Evolutionary conservation across 495 filamentous ascomycete genomes (phyloP).

Genomic region (Venustampulla echinocandica): DNA sequence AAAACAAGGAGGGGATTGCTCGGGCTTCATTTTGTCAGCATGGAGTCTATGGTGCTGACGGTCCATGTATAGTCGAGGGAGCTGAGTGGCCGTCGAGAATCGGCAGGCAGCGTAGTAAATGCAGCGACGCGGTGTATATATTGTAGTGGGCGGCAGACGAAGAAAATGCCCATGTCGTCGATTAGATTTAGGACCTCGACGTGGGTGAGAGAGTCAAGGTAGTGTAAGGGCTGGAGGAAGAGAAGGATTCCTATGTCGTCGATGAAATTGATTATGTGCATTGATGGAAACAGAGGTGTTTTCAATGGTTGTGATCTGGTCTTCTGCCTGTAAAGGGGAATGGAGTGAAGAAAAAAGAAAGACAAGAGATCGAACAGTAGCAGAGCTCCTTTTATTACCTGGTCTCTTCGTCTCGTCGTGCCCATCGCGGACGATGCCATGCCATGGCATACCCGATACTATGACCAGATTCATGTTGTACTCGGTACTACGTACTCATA

Average conservation of each 20-base stretch:
- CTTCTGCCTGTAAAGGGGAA: no score
- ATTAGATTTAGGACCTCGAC: background rate
- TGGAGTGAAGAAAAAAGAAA: background rate
- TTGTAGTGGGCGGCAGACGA: slow-evolving; percentile 10
- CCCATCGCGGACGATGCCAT: background rate
- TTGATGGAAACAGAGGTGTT: no score
- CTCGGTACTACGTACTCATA: no score
- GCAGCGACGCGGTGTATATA: slow-evolving; percentile 3
- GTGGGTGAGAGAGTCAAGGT: background rate
- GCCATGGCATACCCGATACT: background rate
- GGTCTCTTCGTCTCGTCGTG: background rate
- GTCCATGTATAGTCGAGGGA: background rate
- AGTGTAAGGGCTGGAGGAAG: slow-evolving; percentile 1
- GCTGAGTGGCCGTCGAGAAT: background rate
- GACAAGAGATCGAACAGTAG: background rate
- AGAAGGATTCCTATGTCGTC: slow-evolving; percentile 14
- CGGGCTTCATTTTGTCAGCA: background rate
- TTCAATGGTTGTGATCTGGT: no score
- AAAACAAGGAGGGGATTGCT: background rate
- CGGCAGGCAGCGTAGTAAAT: background rate
- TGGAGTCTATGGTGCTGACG: background rate
- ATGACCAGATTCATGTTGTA: background rate
- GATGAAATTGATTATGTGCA: slow-evolving; percentile 11
- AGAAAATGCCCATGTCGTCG: slow-evolving; percentile 6
- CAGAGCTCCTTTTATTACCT: background rate